phyloP scores from a whole-genome alignment of 2,329 filamentous ascomycete genomes.

The Epichloe brachyelytri region DNA sequence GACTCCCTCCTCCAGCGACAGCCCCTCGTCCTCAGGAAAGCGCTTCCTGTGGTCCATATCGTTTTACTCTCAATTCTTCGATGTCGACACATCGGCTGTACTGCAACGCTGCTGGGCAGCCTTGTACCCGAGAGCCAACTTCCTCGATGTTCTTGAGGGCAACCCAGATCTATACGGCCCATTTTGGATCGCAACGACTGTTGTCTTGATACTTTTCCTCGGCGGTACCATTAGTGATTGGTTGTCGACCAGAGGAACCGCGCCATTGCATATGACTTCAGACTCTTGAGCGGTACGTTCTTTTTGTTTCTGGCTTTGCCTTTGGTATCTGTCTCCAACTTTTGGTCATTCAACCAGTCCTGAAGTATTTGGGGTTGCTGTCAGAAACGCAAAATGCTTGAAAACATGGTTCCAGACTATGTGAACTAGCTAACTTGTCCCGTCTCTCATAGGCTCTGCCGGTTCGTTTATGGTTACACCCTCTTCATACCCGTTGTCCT shows the following conservation, averaged over 20 bases:
- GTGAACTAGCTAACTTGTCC: not conserved
- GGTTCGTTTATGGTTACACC: constrained; percentile 96
- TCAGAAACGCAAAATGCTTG: not conserved
- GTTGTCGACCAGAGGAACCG: constrained; percentile 52
- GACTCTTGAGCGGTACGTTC: constrained; percentile 61
- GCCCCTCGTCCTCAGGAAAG: constrained; percentile 48
- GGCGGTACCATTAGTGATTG: constrained; percentile 94
- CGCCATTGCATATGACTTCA: constrained; percentile 82
- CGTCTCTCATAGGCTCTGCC: constrained; percentile 49
- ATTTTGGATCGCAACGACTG: constrained; percentile 97
- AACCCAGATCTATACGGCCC: constrained; percentile 95
- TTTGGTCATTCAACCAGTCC: not conserved
- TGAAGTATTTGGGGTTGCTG: not conserved
- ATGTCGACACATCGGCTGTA: constrained; percentile 89
- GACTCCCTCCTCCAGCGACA: constrained; percentile 46
- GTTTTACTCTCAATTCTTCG: constrained; percentile 97
- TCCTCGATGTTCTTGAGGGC: constrained; percentile 91
- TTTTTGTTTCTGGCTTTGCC: not conserved
- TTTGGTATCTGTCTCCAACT: too few species aligned
- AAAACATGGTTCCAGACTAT: not conserved
- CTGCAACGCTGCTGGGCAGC: constrained; percentile 75
- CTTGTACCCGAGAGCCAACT: constrained; percentile 85
- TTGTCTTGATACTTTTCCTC: constrained; percentile 88
- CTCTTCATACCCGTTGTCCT: constrained; percentile 71
- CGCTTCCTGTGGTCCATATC: constrained; percentile 83